Evolutionary conservation across 352 stramenopile genomes (phyloP).

Genomic region (Elongisporangium senticosum): DNA sequence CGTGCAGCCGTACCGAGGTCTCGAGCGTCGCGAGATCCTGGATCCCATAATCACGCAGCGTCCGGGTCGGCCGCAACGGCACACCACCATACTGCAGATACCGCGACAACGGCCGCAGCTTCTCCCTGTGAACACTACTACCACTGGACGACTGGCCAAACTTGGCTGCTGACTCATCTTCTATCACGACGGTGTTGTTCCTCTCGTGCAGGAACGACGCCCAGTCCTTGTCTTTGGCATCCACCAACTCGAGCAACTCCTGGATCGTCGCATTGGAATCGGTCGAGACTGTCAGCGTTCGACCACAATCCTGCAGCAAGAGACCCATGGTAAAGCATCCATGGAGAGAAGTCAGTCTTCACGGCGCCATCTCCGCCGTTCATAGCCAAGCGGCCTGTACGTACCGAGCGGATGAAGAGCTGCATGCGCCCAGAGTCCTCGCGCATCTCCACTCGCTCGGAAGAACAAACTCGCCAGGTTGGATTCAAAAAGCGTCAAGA

Average conservation of each 20-base stretch:
- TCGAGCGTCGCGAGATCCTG: constrained; percentile 64
- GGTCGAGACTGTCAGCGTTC: constrained; percentile 30
- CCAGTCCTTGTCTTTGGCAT: constrained; percentile 16
- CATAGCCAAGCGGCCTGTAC: constrained; percentile 2
- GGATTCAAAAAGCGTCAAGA: not conserved
- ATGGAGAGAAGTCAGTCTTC: not conserved
- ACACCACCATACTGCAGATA: constrained; percentile 63
- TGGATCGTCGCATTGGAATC: constrained; percentile 26
- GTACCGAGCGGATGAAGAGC: constrained; percentile 63
- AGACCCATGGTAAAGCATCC: constrained; percentile 1
- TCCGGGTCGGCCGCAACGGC: constrained; percentile 38
- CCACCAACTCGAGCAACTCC: constrained; percentile 26
- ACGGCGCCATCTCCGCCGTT: not conserved
- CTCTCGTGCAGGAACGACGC: not conserved
- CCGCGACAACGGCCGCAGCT: constrained; percentile 7
- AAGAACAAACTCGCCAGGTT: not conserved
- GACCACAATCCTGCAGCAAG: constrained; percentile 25
- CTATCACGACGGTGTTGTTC: constrained; percentile 2
- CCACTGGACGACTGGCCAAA: not conserved
- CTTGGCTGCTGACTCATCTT: not conserved
- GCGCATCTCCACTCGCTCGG: not conserved
- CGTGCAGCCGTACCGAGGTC: constrained; percentile 29
- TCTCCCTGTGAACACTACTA: not conserved
- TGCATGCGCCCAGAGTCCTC: constrained; percentile 27
- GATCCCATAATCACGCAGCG: constrained; percentile 58